phyloP scores from a whole-genome alignment of 2,329 filamentous ascomycete genomes.

The Raffaelea ambrosiae region DNA sequence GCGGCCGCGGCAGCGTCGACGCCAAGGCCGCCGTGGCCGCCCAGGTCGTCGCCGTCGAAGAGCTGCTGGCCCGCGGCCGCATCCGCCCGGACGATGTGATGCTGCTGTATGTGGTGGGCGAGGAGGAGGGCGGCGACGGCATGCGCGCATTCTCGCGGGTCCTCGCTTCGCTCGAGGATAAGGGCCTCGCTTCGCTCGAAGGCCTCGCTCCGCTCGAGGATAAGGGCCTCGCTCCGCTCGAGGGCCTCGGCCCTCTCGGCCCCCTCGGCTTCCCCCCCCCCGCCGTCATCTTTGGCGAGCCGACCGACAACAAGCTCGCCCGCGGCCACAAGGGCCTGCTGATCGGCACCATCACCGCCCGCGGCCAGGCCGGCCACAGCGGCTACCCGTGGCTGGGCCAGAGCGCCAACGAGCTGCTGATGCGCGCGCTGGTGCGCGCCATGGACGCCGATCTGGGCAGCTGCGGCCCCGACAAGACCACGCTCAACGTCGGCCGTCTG shows the following conservation, averaged over 20 bases:
- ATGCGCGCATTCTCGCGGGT: neutral
- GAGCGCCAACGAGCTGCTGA: neutral
- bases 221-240: too few species aligned
- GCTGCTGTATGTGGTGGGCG: neutral
- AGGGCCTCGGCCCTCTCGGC: too few species aligned
- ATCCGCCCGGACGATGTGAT: neutral
- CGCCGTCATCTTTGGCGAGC: conserved; percentile 1
- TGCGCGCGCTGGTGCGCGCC: neutral
- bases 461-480: neutral
- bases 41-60: neutral
- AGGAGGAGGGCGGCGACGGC: neutral
- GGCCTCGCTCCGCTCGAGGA: too few species aligned
- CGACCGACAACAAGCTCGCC: neutral
- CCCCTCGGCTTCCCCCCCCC: too few species aligned
- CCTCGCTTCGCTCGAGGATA: neutral
- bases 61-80: neutral
- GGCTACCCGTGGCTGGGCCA: neutral
- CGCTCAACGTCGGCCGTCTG: neutral
- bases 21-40: neutral
- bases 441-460: neutral
- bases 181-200: too few species aligned
- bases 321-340: neutral
- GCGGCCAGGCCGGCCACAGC: neutral
- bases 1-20: neutral
- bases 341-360: neutral